Evolutionary conservation across 768 basidiomycete genomes (phyloP).

Genomic region (Termitomyces eurrhizus): DNA sequence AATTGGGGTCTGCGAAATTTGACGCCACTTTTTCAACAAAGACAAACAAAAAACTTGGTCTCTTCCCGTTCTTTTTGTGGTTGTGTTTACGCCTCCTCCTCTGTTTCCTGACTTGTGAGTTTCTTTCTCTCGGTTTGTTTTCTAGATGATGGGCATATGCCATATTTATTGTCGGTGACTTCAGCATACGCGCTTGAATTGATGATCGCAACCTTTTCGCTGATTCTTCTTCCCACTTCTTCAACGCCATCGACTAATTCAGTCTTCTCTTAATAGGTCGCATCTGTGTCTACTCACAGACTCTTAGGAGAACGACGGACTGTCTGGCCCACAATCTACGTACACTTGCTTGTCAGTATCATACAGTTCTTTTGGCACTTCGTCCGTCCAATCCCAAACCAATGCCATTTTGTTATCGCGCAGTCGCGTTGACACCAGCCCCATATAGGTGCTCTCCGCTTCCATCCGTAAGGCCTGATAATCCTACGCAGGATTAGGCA

Average conservation of each 20-base stretch:
- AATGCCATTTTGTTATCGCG: conserved; percentile 9
- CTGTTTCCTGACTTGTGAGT: conserved; percentile 23
- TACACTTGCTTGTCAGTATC: conserved; percentile 16
- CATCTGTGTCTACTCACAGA: background rate
- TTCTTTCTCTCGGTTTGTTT: background rate
- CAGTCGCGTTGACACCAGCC: conserved; percentile 12
- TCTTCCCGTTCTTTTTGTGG: conserved; percentile 4
- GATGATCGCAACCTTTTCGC: conserved; percentile 50
- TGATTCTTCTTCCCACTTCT: conserved; percentile 28
- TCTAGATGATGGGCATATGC: conserved; percentile 46
- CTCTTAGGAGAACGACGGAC: background rate
- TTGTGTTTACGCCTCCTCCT: conserved; percentile 5
- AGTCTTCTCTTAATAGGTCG: background rate
- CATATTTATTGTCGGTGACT: conserved; percentile 76
- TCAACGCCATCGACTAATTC: background rate
- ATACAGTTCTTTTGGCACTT: conserved; percentile 3
- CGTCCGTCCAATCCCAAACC: conserved; percentile 8
- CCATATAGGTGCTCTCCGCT: conserved; percentile 9
- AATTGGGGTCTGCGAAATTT: conserved; percentile 21
- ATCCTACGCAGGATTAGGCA: background rate
- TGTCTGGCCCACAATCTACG: conserved; percentile 7
- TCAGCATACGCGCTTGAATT: conserved; percentile 18
- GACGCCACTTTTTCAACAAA: conserved; percentile 27
- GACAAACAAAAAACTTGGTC: conserved; percentile 22
- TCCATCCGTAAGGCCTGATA: background rate